Conservation (phyloP, 768 basidiomycete species). For the Rhizopogon sp. region DNA sequence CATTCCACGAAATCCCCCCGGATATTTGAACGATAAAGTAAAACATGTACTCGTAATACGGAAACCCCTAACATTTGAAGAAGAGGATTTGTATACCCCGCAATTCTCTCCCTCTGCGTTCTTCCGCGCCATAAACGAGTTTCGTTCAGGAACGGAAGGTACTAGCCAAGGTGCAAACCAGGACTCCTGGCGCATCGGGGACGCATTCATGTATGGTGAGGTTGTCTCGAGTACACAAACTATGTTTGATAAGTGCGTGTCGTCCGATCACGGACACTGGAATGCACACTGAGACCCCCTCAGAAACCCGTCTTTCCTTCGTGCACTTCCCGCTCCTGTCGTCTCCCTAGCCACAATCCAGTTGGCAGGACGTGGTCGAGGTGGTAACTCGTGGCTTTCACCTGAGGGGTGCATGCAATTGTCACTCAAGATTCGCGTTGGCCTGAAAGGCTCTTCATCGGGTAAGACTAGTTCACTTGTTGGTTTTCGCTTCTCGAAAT, state of each 20-base stretch:
- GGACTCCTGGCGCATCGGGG: constrained; percentile 58
- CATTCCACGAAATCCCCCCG: constrained; percentile 19
- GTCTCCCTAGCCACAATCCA: constrained; percentile 86
- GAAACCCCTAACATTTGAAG: constrained; percentile 42
- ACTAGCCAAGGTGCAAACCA: constrained; percentile 17
- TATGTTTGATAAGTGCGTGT: constrained; percentile 81
- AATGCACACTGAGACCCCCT: neutral
- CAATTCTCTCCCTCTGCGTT: constrained; percentile 65
- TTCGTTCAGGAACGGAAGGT: constrained; percentile 23
- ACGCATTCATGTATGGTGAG: constrained; percentile 81
- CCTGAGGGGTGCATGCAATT: constrained; percentile 86
- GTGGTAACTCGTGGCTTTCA: constrained; percentile 88
- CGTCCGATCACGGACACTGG: neutral
- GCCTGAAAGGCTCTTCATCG: constrained; percentile 10
- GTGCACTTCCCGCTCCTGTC: constrained; percentile 65
- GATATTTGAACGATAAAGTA: constrained; percentile 28
- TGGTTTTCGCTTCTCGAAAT: neutral
- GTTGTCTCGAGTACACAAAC: constrained; percentile 93
- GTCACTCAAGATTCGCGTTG: constrained; percentile 20
- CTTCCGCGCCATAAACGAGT: constrained; percentile 44
- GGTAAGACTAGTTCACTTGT: constrained; percentile 1
- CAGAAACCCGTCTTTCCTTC: constrained; percentile 75
- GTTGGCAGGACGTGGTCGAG: constrained; percentile 83
- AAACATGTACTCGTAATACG: constrained; percentile 53
- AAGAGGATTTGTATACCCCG: constrained; percentile 45